Percentiles rank a stretch among this genome's conserved stretches.
phyloP scores from a whole-genome alignment of 306 rosid species.

The Alnus glutinosa region DNA sequence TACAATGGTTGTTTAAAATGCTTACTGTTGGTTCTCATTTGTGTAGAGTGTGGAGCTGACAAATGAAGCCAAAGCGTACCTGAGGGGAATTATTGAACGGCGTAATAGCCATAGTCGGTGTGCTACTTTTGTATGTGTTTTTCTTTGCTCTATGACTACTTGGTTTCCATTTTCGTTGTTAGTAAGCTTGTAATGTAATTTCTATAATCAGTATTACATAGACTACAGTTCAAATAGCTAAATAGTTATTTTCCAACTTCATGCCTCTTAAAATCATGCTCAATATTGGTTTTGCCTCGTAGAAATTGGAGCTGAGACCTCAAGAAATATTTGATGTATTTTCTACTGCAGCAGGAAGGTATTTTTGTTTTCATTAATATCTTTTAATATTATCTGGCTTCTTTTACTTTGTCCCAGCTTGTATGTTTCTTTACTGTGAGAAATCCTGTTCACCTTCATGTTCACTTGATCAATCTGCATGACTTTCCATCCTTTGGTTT shows the following conservation, averaged over 20 bases:
- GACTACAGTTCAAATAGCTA: background rate
- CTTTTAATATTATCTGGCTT: background rate
- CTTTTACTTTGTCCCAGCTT: background rate
- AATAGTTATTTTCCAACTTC: constrained; percentile 13
- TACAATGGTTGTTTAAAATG: constrained; percentile 2
- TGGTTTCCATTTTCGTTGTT: constrained; percentile 7
- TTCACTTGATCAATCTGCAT: background rate
- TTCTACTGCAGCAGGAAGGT: constrained; percentile 97
- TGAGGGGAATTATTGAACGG: constrained; percentile 71
- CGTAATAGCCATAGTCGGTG: constrained; percentile 50
- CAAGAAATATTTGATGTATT: constrained; percentile 85
- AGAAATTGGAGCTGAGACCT: constrained; percentile 84
- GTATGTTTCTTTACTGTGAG: constrained; percentile 5
- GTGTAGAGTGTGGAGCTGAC: constrained; percentile 97
- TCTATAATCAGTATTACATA: background rate
- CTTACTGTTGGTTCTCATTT: constrained; percentile 31
- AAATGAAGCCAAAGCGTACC: constrained; percentile 81
- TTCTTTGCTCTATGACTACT: constrained; percentile 5
- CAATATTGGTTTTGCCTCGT: constrained; percentile 18
- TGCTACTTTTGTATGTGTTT: constrained; percentile 50
- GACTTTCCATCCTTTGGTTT: background rate
- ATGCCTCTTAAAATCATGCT: background rate
- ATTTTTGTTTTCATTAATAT: constrained; percentile 22
- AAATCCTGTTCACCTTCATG: background rate
- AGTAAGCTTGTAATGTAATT: background rate